Evolutionary conservation across 1,284 basidiomycete species (phyloP), one percentile per base, ranked within the genome.

Genomic region (Sporisorium iseilematis-ciliati): DNA sequence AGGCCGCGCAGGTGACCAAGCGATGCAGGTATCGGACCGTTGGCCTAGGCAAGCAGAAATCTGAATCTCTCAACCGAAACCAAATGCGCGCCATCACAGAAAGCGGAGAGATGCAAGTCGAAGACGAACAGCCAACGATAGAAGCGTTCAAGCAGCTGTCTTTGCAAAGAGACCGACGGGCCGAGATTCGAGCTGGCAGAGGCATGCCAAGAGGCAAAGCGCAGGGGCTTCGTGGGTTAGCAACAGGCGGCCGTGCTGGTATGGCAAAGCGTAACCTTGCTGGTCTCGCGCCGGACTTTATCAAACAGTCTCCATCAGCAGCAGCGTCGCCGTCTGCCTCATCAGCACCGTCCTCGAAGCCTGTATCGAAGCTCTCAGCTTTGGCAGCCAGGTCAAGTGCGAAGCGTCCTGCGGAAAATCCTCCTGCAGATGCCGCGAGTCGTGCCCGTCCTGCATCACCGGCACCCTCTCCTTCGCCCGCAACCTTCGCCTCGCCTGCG

Each of bases 131-230:
- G 25, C 58, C 60, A 16, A 58, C 75, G 16, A 60, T 76, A 33
- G 93, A 89, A 35, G 93, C 93, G 2, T 86, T 93, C 20, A 89
- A 91, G 53, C 45, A 62, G 29, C 62, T 74, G 4, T 69, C 75
- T 14, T 33, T 74, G 40, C 64, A 65, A n/a, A 48, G 68, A 46
- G 62, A 65, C 20, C 50, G 71, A 14, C 35, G 60, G 31, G 72
- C 61, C 29, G 65, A 75, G 60, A 65, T 71, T 16, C 52, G 63
- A 3, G 57, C 53, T 18, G 75, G 77, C 0, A 51, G 65, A 21
- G 74, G 68, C 0, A 60, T 68, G 56, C 33, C 62, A 2, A 43
- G 63, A 31, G 65, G 63, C 20, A 60, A 58, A 31, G 77, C 66
- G 7, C 66, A 66, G 20, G 78, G 75, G 4, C 57, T 78, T 23